Evolutionary conservation across 78 protist genomes (phyloP).

Genomic region (Polysphondylium violaceum): DNA sequence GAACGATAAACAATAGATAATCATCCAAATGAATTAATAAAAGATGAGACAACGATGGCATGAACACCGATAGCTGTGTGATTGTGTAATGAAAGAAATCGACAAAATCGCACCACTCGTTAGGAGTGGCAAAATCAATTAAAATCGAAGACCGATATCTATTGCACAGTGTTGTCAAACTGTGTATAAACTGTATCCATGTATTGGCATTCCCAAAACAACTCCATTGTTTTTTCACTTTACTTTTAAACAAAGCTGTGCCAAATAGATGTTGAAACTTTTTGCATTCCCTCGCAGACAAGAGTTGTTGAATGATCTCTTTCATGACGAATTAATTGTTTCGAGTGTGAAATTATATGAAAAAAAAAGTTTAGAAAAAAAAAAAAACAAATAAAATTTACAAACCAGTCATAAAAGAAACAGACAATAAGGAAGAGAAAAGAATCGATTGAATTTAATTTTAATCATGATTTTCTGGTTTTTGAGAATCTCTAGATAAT

Average conservation of each 20-base stretch:
- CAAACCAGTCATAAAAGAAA: background rate
- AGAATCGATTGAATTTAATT: no score
- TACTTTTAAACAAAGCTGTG: background rate
- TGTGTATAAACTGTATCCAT: constrained; percentile 10
- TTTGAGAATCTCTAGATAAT: background rate
- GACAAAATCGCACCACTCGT: constrained; percentile 16
- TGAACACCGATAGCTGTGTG: background rate
- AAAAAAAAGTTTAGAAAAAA: background rate
- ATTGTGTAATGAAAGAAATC: background rate
- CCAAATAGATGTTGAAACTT: background rate
- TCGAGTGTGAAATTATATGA: background rate
- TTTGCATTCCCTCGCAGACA: constrained; percentile 12
- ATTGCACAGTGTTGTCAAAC: background rate
- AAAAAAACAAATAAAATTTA: background rate
- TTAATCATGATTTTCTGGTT: no score
- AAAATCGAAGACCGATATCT: constrained; percentile 1
- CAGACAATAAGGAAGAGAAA: background rate
- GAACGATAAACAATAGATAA: background rate
- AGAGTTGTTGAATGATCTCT: background rate
- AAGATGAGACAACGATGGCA: background rate
- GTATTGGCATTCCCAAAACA: background rate
- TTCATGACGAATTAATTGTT: background rate
- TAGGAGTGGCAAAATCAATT: constrained; percentile 9
- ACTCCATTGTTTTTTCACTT: constrained; percentile 7
- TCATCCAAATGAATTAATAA: constrained; percentile 8